Evolutionary conservation across 139 green algal species (phyloP).

Genomic region (Ettlia oleoabundans): DNA sequence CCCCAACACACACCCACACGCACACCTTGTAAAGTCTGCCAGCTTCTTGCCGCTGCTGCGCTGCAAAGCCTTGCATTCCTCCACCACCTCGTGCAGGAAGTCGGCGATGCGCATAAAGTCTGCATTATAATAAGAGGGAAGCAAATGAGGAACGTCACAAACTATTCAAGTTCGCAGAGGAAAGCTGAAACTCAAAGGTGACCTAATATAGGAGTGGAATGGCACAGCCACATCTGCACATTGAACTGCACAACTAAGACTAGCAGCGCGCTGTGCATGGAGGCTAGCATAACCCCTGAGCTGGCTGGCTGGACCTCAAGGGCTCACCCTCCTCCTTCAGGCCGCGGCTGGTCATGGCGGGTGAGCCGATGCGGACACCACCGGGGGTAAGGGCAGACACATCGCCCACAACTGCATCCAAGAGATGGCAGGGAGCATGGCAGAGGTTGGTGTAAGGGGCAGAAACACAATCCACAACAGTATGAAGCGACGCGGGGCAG

Average conservation of each 20-base stretch:
- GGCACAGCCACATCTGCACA: neutral
- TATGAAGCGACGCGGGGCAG: neutral
- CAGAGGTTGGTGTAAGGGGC: too few relatives aligned
- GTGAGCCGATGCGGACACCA: constrained; percentile 83
- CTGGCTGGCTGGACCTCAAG: neutral
- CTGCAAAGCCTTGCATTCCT: constrained; percentile 84
- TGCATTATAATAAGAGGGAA: neutral
- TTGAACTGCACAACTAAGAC: neutral
- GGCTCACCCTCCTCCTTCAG: constrained; percentile 54
- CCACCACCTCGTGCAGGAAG: constrained; percentile 74
- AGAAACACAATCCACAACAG: neutral
- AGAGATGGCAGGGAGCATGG: neutral
- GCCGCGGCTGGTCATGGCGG: constrained; percentile 86
- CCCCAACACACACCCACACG: neutral
- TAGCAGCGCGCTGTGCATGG: too few relatives aligned
- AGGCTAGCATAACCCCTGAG: neutral
- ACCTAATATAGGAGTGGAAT: neutral
- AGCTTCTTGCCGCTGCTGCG: constrained; percentile 81
- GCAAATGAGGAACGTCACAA: neutral
- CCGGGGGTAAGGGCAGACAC: constrained; percentile 80
- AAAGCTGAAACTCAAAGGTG: neutral
- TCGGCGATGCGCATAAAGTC: constrained; percentile 79
- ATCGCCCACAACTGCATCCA: constrained; percentile 76
- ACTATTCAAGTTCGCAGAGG: neutral
- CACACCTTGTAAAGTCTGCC: constrained; percentile 81